Evolutionary conservation across 352 stramenopile species (phyloP).

Genomic region (Phytophthora foliorum): DNA sequence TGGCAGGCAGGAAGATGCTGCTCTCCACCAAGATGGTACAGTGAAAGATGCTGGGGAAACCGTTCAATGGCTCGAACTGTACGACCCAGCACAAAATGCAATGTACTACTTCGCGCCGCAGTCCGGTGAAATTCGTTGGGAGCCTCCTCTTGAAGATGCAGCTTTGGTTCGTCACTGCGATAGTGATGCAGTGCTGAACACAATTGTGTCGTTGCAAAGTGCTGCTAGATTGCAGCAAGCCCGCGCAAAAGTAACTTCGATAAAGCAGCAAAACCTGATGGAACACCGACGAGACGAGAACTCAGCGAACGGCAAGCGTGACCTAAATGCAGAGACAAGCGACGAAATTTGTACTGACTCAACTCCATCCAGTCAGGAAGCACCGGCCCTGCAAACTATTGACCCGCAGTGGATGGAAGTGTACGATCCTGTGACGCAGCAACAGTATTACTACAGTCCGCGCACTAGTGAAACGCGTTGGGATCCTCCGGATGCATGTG

Average conservation of each 20-base stretch:
- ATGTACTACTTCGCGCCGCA: conserved; percentile 62
- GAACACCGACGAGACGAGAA: conserved; percentile 10
- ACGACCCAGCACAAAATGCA: conserved; percentile 50
- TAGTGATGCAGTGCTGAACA: conserved; percentile 50
- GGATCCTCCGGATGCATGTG: conserved; percentile 51
- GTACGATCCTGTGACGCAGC: conserved; percentile 63
- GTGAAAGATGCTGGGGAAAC: conserved; percentile 1
- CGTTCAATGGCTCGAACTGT: conserved; percentile 64
- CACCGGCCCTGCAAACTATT: neutral
- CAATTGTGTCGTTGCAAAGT: conserved; percentile 60
- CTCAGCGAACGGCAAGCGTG: neutral
- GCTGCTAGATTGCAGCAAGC: conserved; percentile 60
- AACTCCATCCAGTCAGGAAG: neutral
- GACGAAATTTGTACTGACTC: neutral
- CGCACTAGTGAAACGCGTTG: conserved; percentile 55
- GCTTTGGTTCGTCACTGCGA: conserved; percentile 45
- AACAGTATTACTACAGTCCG: conserved; percentile 72
- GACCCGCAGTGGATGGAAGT: conserved; percentile 64
- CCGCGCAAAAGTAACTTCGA: conserved; percentile 43
- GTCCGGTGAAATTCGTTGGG: conserved; percentile 59
- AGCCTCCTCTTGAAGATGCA: conserved; percentile 29
- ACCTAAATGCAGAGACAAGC: neutral
- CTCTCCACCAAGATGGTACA: conserved; percentile 13
- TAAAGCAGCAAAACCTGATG: conserved; percentile 33
- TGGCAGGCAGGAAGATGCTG: conserved; percentile 32